Percentiles rank a stretch among this genome's conserved stretches.
Evolutionary conservation across 305 asterid genomes (phyloP).

Genomic region (Fraxinus platypoda): DNA sequence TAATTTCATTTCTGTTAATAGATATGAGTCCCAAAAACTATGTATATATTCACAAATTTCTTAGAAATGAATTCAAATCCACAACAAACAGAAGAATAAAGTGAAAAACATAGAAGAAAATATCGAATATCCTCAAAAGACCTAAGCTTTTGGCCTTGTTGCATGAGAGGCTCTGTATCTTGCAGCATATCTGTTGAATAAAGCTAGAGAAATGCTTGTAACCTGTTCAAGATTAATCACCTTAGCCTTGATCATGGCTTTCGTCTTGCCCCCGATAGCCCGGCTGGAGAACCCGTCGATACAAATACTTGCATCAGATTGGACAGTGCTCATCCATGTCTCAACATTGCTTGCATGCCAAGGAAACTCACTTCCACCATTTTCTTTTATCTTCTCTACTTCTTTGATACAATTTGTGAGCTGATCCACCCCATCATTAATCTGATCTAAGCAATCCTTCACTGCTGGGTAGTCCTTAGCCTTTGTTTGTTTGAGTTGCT

Average conservation of each 20-base stretch:
- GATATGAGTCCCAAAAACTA: background rate
- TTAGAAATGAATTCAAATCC: background rate
- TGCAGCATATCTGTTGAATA: constrained; percentile 58
- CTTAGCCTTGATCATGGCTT: constrained; percentile 46
- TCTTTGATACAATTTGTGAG: constrained; percentile 51
- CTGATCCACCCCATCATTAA: constrained; percentile 53
- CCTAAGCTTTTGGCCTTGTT: constrained; percentile 26
- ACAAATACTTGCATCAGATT: constrained; percentile 52
- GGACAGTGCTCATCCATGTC: constrained; percentile 70
- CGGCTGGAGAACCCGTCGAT: constrained; percentile 53
- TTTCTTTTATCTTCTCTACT: constrained; percentile 36
- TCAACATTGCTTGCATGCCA: constrained; percentile 64
- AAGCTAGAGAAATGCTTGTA: constrained; percentile 54
- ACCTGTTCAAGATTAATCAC: constrained; percentile 52
- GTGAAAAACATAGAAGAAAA: background rate
- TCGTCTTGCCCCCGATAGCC: constrained; percentile 45
- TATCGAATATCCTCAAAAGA: background rate
- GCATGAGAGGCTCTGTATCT: constrained; percentile 38
- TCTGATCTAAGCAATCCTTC: constrained; percentile 55
- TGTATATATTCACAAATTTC: background rate
- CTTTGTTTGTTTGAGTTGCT: constrained; percentile 30
- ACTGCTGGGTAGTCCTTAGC: constrained; percentile 32
- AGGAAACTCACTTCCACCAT: constrained; percentile 32
- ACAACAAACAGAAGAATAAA: background rate
- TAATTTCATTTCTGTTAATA: background rate